Conservation (phyloP, 75 land plant species). For the Picea sitchensis region DNA sequence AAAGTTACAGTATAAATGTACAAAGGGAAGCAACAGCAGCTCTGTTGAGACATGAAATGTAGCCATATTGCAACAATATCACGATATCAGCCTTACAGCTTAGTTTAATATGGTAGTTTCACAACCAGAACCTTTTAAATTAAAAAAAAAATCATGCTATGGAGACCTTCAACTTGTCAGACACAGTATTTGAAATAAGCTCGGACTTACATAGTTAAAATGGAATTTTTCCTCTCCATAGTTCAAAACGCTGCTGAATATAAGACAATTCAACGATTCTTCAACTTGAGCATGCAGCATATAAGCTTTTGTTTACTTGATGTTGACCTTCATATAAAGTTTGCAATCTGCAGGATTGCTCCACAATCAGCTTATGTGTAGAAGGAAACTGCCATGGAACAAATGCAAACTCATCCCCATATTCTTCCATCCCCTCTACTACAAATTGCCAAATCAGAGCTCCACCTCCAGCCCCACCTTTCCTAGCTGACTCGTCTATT, state of each 20-base stretch:
- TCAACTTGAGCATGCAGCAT: conserved; percentile 1
- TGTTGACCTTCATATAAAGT: conserved; percentile 11
- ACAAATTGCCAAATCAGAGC: conserved; percentile 77
- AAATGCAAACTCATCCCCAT: conserved; percentile 50
- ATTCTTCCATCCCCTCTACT: conserved; percentile 52
- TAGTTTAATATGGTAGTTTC: too few relatives aligned
- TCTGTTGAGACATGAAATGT: too few relatives aligned
- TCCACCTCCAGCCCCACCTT: conserved; percentile 63
- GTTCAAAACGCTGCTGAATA: neutral
- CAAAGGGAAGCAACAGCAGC: too few relatives aligned
- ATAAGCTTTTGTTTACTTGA: neutral
- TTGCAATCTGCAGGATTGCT: conserved; percentile 53
- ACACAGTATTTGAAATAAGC: neutral
- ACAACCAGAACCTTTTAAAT: too few relatives aligned
- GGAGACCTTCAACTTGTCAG: too few relatives aligned
- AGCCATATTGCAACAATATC: too few relatives aligned
- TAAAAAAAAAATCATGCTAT: too few relatives aligned
- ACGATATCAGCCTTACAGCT: too few relatives aligned
- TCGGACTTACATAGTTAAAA: neutral
- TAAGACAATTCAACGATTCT: neutral
- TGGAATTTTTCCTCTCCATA: neutral
- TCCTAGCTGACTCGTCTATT: conserved; percentile 54
- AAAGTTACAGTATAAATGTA: too few relatives aligned
- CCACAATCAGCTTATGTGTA: conserved; percentile 28
- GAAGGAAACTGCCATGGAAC: conserved; percentile 48